Evolutionary conservation across 2,329 filamentous ascomycete species (phyloP), one percentile per base, ranked within the genome.

Genomic region (Fusarium haematococcum): DNA sequence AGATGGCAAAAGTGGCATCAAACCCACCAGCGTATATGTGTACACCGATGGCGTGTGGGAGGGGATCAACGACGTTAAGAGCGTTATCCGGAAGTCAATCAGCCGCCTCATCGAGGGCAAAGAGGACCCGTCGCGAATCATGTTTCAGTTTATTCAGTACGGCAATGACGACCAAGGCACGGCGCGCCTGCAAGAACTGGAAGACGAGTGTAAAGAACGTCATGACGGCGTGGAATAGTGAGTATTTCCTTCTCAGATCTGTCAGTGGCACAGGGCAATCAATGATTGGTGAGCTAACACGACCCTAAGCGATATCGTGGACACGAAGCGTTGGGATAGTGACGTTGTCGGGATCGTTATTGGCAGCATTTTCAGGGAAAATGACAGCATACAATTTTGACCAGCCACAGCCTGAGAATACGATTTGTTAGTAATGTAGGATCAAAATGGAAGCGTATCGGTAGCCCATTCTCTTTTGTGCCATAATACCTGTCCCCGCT

Each of bases 91-190:
- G 13, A 20, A n/a, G 16, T 39, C 60, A 35, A 61, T 61, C 11
- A 14, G 7, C 2, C n/a, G 20, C 18, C 33, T 67, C 6, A 20
- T n/a, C 1, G 1, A 25, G 6, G 23, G 37, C 0, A n/a, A 48
- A 2, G 16, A 58, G 3, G 35, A 10, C 2, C 7, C 48, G 1
- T 48, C 54, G 13, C 35, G 30, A 5, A 63, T 67, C 33, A 70
- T 70, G 68, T 61, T 70, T 7, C 68, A 70, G 30, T 70, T 70
- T 13, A 67, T 70, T 13, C 68, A 58, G 2, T 70, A 67, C 18
- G 68, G 68, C 14, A 6, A 57, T 14, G 25, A 25, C 4, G 0
- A 5, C 5, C 5, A 6, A 0, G 64, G 45, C 10, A 20, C 27
- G 1, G 3, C 9, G 2, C 27, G 64, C 13, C 48, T 70, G 0